Base-by-base conservation (phyloP, 108 stramenopile genomes). In the Nannochloropsis salina region DNA sequence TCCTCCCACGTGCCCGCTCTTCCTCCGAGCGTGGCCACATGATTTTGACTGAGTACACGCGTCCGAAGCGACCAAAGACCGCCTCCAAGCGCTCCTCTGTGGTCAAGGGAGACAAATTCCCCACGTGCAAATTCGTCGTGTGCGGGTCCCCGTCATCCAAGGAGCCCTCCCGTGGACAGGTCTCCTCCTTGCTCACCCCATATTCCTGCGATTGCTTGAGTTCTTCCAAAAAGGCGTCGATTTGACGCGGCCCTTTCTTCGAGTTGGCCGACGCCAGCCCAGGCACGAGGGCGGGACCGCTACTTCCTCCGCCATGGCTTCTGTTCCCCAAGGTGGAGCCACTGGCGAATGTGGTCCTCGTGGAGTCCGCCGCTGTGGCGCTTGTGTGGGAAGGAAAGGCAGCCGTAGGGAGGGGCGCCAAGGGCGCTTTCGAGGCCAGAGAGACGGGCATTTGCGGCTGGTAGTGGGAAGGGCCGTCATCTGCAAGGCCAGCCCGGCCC, bases 1-100 rank as follows among this genome's bases (percentile, higher is more conserved):
- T 94, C 9, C 95, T 89, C 83, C 94, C 93, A 43, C 96, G 92
- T 5, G 89, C 86, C 43, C 93, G 74, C 87, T 97, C 96, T 84
- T 95, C 94, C 44, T 90, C 89, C 3, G 95, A 95, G 41, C 96
- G 89, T 5, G 96, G 95, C 95, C 95, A 97, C 96, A 97, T 97
- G 85, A 97, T 95, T 86, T 96, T 96, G 82, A 96, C 92, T 44
- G 93, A 94, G 92, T 95, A 94, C 51, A 96, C 83, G 93, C 93
- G 93, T 92, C 96, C 96, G 92, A 95, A 96, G 87, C 94, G 92
- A 15, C 92, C 83, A 87, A 96, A 96, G 9, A 93, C 86, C 82
- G 94, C 93, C 80, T 91, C 88, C 43, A 95, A 84, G 82, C 92
- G 90, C 87, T 95, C 95, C 92, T 97, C 96, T 2, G 96, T 95